phyloP scores from a whole-genome alignment of 331 rosid genomes.

The Rhamnella rubrinervis region DNA sequence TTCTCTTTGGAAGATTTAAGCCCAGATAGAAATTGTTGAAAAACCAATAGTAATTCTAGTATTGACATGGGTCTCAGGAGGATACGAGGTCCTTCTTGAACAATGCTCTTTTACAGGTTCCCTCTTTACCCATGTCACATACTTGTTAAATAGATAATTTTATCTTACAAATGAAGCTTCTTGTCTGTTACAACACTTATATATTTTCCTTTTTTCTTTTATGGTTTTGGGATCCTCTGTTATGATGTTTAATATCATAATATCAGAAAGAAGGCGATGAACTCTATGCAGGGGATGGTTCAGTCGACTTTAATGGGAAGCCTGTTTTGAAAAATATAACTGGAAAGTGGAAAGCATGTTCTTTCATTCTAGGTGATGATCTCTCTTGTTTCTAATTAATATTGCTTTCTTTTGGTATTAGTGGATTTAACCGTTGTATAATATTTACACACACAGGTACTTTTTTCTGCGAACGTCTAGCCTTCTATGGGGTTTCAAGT shows the following conservation, averaged over 20 bases:
- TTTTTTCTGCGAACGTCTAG: constrained; percentile 47
- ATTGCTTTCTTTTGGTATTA: background rate
- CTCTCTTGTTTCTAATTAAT: background rate
- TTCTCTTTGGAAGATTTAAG: background rate
- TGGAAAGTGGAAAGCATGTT: constrained; percentile 58
- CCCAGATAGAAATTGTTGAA: background rate
- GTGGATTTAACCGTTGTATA: background rate
- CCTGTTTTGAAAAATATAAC: constrained; percentile 37
- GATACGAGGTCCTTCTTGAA: constrained; percentile 28
- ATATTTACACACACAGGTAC: constrained; percentile 29
- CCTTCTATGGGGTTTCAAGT: constrained; percentile 44
- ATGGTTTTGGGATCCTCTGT: too few species aligned
- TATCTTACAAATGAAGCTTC: too few species aligned
- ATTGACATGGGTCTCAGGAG: constrained; percentile 28
- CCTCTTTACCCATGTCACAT: too few species aligned
- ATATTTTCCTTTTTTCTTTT: background rate
- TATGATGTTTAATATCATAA: background rate
- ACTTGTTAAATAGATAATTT: too few species aligned
- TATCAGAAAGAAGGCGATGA: constrained; percentile 31
- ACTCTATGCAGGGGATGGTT: constrained; percentile 41
- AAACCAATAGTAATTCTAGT: background rate
- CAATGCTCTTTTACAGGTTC: constrained; percentile 21
- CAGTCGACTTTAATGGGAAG: constrained; percentile 41
- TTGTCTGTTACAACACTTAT: too few species aligned
- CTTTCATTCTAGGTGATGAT: constrained; percentile 42